Conservation (phyloP, 306 rosid species). For the Astragalus membranaceus region DNA sequence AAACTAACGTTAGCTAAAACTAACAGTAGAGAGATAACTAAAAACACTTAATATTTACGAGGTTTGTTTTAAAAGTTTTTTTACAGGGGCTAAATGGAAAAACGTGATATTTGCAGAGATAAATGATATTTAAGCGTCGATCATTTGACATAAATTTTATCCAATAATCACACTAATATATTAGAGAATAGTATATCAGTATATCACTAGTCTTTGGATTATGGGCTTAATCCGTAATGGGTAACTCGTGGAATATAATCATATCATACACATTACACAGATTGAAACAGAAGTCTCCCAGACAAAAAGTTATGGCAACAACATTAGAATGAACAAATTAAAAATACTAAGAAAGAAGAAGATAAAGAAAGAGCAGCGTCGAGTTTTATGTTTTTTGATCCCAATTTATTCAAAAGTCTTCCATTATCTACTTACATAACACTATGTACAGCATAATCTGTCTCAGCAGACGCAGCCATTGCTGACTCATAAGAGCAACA, state of each 20-base stretch:
- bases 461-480: slow-evolving; percentile 15
- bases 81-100: no score
- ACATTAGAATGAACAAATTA: not conserved
- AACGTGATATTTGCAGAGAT: no score
- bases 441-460: not conserved
- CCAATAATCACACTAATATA: not conserved
- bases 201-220: not conserved
- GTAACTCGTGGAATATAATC: not conserved
- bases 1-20: no score
- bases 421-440: slow-evolving; percentile 1
- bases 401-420: slow-evolving; percentile 4
- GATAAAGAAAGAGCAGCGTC: not conserved
- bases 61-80: no score
- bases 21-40: no score
- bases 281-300: not conserved
- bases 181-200: not conserved
- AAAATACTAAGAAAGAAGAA: not conserved
- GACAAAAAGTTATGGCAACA: slow-evolving; percentile 6
- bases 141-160: no score
- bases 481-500: slow-evolving; percentile 29
- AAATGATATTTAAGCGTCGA: no score
- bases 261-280: not conserved
- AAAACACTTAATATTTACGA: no score
- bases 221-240: not conserved
- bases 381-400: slow-evolving; percentile 12